phyloP scores from a whole-genome alignment of 257 asterid genomes.

The Striga asiatica region DNA sequence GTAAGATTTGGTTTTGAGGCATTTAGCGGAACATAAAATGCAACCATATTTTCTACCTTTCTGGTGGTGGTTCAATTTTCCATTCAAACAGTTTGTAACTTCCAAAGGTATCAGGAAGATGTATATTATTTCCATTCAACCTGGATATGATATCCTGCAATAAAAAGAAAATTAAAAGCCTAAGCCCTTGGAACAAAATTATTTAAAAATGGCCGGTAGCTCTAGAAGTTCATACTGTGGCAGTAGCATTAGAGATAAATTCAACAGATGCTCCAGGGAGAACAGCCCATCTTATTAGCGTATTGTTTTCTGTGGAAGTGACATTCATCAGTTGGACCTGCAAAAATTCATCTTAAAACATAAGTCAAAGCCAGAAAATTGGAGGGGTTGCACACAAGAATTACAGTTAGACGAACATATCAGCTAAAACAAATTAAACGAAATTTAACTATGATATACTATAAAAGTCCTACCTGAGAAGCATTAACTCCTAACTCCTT shows the following conservation, averaged over 20 bases:
- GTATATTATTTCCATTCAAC: conserved; percentile 40
- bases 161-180: conserved; percentile 1
- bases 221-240: conserved; percentile 40
- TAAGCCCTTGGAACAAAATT: conserved; percentile 12
- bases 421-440: background rate
- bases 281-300: conserved; percentile 69
- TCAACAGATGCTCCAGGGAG: conserved; percentile 49
- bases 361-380: conserved; percentile 14
- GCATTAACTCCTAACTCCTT: conserved; percentile 44
- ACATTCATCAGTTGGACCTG: conserved; percentile 66
- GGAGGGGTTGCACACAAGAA: conserved; percentile 10
- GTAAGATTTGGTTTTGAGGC: background rate
- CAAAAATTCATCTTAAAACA: conserved; percentile 19
- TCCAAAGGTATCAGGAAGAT: conserved; percentile 71
- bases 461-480: conserved; percentile 58
- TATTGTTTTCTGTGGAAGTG: conserved; percentile 46
- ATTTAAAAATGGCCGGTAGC: conserved; percentile 3
- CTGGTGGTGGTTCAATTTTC: conserved; percentile 48
- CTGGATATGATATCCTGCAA: conserved; percentile 54
- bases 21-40: conserved; percentile 9
- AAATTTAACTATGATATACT: background rate
- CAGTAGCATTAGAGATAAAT: conserved; percentile 52
- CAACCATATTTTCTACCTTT: conserved; percentile 30
- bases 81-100: conserved; percentile 54
- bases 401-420: conserved; percentile 7